A percentile compares a stretch with the other conserved stretches of the same genome.
Conservation (phyloP, 495 filamentous ascomycete species). For the Penicillium chermesinum region DNA sequence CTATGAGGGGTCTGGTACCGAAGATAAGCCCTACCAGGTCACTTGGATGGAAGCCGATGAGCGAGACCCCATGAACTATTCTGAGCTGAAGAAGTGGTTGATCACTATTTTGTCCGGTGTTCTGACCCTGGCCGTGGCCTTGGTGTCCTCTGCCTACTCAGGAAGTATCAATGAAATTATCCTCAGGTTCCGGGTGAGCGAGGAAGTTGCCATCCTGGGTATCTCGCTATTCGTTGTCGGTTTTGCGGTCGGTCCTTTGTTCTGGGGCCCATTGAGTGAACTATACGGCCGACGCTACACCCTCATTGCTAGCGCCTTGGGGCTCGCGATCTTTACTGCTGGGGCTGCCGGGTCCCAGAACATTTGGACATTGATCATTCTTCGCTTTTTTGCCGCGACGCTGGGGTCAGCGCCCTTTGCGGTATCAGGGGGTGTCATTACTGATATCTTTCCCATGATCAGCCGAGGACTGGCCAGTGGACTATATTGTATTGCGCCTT, state of each 20-base stretch:
- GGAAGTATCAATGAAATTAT: constrained; percentile 55
- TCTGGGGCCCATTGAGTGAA: constrained; percentile 56
- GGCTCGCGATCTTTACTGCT: constrained; percentile 54
- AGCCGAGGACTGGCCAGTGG: constrained; percentile 51
- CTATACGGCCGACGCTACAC: constrained; percentile 57
- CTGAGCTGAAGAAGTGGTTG: constrained; percentile 49
- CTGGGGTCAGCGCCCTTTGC: constrained; percentile 51
- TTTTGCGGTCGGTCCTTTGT: constrained; percentile 55
- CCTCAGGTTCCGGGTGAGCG: constrained; percentile 45
- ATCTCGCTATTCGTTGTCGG: constrained; percentile 63
- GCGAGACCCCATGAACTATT: constrained; percentile 55
- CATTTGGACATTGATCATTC: constrained; percentile 53
- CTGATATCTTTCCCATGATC: constrained; percentile 51
- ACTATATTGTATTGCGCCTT: constrained; percentile 52
- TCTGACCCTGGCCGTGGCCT: constrained; percentile 58
- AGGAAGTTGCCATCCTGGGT: constrained; percentile 51
- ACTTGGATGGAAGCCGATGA: constrained; percentile 58
- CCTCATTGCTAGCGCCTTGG: constrained; percentile 51
- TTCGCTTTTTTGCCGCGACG: constrained; percentile 58
- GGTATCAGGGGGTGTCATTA: constrained; percentile 54
- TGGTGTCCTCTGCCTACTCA: constrained; percentile 62
- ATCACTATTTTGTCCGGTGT: constrained; percentile 53
- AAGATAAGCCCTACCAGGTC: constrained; percentile 60
- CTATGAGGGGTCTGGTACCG: constrained; percentile 58
- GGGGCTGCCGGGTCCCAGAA: constrained; percentile 52